phyloP scores from a whole-genome alignment of 2,329 filamentous ascomycete genomes.

The Aureobasidium namibiae region DNA sequence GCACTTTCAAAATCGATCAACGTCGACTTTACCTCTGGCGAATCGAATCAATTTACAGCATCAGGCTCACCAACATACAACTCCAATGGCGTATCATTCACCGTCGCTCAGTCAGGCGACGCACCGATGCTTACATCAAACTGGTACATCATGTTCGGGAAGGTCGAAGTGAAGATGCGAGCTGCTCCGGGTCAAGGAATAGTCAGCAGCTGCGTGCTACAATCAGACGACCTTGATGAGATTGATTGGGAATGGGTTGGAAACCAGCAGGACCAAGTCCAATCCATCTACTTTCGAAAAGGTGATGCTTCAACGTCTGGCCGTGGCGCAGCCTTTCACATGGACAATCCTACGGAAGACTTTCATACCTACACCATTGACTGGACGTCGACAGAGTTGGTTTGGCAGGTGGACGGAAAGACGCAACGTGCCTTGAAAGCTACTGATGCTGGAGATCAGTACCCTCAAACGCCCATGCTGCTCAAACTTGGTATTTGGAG shows the following conservation, averaged over 20 bases:
- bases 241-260: constrained; percentile 98
- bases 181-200: constrained; percentile 83
- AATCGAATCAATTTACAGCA: constrained; percentile 69
- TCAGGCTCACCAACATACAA: constrained; percentile 65
- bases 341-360: constrained; percentile 57
- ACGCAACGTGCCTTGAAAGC: constrained; percentile 68
- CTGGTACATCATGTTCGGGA: constrained; percentile 99
- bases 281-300: constrained; percentile 96
- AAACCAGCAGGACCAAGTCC: constrained; percentile 65
- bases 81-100: constrained; percentile 71
- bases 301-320: constrained; percentile 79
- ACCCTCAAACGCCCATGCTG: constrained; percentile 93
- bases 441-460: constrained; percentile 64
- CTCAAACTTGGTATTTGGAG: constrained; percentile 89
- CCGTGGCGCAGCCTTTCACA: constrained; percentile 70
- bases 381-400: constrained; percentile 78
- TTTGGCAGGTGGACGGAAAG: constrained; percentile 76
- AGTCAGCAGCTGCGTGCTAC: constrained; percentile 82
- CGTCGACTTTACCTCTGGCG: constrained; percentile 73
- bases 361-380: constrained; percentile 87
- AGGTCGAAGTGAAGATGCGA: constrained; percentile 76
- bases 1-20: constrained; percentile 75
- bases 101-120: constrained; percentile 68
- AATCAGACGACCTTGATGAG: constrained; percentile 88
- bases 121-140: constrained; percentile 78